A percentile compares a stretch with the other conserved stretches of the same genome.
These are phyloP conservation scores for Chamaecyparis obtusa DNA, from an alignment of 75 land plant species.

Conservation along the genomic window DNA sequence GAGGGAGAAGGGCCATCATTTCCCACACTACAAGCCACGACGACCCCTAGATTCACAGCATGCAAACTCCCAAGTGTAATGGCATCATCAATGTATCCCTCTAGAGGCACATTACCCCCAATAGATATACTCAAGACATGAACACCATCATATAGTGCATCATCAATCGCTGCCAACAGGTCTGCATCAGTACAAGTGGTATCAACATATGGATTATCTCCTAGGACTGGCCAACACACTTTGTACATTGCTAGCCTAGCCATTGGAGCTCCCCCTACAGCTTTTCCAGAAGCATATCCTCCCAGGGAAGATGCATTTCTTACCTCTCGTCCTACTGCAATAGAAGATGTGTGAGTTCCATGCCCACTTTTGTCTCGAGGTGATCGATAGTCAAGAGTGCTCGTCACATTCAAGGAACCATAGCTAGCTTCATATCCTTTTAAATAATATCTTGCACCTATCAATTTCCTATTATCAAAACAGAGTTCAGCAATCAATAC, in stretches of 20 bases:
- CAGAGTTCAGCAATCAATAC: background rate
- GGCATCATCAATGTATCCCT: conserved; percentile 16
- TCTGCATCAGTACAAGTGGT: conserved; percentile 21
- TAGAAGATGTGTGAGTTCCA: conserved; percentile 57
- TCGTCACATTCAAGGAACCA: conserved; percentile 9
- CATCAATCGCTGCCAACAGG: conserved; percentile 26
- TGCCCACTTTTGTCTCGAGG: conserved; percentile 39
- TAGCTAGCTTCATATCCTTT: conserved; percentile 21
- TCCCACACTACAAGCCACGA: conserved; percentile 20
- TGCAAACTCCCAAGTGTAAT: conserved; percentile 22
- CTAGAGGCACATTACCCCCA: conserved; percentile 17
- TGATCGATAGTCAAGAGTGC: conserved; percentile 19
- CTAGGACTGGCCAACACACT: conserved; percentile 31
- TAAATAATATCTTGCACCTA: conserved; percentile 25
- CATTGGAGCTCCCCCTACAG: conserved; percentile 21
- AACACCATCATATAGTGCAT: conserved; percentile 24
- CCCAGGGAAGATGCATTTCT: conserved; percentile 9
- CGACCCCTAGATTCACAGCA: conserved; percentile 12
- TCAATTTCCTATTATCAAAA: conserved; percentile 16
- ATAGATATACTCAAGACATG: conserved; percentile 17
- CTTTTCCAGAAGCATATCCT: conserved; percentile 20
- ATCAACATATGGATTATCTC: background rate
- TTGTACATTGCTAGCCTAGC: conserved; percentile 31
- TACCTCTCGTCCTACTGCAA: conserved; percentile 30
- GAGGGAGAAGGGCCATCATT: conserved; percentile 16